Conservation (phyloP, 352 stramenopile species). For the Globisporangium megalacanthum region DNA sequence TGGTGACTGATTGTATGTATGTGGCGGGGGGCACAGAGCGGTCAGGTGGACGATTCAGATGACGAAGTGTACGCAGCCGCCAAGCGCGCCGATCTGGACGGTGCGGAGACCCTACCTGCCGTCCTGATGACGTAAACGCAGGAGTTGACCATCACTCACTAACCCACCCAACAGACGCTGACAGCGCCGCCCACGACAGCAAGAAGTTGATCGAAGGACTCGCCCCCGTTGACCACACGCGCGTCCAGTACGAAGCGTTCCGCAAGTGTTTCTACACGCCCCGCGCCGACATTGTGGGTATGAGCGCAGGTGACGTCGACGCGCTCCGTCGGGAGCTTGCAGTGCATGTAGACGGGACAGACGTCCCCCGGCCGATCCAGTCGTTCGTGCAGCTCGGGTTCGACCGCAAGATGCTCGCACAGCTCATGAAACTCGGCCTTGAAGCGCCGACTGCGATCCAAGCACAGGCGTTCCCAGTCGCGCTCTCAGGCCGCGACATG, state of each 20-base stretch:
- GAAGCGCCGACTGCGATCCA: conserved; percentile 82
- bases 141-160: background rate
- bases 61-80: conserved; percentile 73
- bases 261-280: conserved; percentile 70
- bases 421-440: conserved; percentile 64
- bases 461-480: conserved; percentile 75
- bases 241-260: conserved; percentile 78
- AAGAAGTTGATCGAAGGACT: conserved; percentile 78
- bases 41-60: conserved; percentile 41
- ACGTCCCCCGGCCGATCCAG: conserved; percentile 52
- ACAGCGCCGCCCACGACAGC: conserved; percentile 15
- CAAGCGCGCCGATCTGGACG: conserved; percentile 34
- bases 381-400: conserved; percentile 77
- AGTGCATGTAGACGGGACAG: conserved; percentile 39
- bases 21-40: conserved; percentile 20
- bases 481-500: conserved; percentile 68
- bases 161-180: conserved; percentile 2
- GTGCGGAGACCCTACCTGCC: conserved; percentile 1
- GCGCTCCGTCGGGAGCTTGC: conserved; percentile 40
- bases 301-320: conserved; percentile 30
- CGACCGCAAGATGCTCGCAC: conserved; percentile 57
- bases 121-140: no score
- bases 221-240: conserved; percentile 56
- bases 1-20: background rate
- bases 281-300: conserved; percentile 30